Conservation (phyloP, 345 rosid genomes). For the Rubroshorea leprosula region DNA sequence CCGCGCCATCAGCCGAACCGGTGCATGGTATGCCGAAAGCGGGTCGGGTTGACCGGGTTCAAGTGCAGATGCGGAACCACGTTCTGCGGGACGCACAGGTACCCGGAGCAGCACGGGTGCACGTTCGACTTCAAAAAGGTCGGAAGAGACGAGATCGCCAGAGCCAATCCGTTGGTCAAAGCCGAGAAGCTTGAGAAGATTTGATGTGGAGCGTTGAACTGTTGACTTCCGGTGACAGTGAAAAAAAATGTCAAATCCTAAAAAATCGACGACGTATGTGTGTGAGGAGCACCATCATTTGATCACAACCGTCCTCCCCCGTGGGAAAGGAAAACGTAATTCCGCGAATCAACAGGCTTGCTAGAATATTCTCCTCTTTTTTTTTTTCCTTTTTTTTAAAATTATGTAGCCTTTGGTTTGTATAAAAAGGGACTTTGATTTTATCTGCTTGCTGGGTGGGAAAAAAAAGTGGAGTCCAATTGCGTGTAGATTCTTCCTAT, state of each 20-base stretch:
- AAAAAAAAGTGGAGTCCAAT: too few relatives aligned
- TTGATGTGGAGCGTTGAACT: constrained; percentile 18
- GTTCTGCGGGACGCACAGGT: constrained; percentile 47
- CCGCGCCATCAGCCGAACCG: constrained; percentile 32
- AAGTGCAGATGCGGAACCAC: constrained; percentile 41
- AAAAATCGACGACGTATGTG: too few relatives aligned
- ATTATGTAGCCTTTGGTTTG: too few relatives aligned
- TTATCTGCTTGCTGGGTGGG: too few relatives aligned
- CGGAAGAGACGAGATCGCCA: constrained; percentile 48
- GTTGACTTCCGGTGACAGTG: background rate
- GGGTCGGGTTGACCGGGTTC: constrained; percentile 46
- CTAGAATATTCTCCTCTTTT: too few relatives aligned
- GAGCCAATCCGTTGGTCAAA: constrained; percentile 42
- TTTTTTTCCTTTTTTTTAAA: too few relatives aligned
- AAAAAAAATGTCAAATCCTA: background rate
- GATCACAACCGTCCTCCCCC: too few relatives aligned
- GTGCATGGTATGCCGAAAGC: constrained; percentile 39
- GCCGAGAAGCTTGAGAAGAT: constrained; percentile 44
- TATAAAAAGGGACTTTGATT: too few relatives aligned
- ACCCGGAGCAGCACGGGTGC: constrained; percentile 47
- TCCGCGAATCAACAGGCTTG: too few relatives aligned
- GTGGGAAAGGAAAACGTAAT: too few relatives aligned
- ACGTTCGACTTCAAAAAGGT: constrained; percentile 42
- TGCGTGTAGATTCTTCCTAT: too few relatives aligned
- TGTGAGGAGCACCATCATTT: too few relatives aligned